These are phyloP conservation scores for Hyaloperonospora brassicae DNA, from an alignment of 352 stramenopile genomes.

Conservation along the genomic window DNA sequence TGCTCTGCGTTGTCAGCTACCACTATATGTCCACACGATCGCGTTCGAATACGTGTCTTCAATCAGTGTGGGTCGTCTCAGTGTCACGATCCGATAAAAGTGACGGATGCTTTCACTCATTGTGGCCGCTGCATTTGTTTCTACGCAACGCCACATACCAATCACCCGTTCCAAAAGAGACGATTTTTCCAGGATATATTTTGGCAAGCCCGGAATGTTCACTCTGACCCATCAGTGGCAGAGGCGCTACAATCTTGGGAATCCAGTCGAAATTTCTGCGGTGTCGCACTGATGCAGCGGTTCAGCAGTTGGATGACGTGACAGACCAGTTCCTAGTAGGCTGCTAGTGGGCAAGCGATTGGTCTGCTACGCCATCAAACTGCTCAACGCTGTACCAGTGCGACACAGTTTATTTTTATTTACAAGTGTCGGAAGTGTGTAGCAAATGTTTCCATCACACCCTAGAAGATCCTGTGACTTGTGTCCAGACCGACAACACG, in stretches of 20 bases:
- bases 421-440: not conserved
- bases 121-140: slow-evolving; percentile 42
- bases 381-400: no score
- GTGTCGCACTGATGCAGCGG: slow-evolving; percentile 48
- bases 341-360: no score
- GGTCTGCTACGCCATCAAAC: no score
- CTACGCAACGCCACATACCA: slow-evolving; percentile 29
- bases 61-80: not conserved
- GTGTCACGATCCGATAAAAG: slow-evolving; percentile 2
- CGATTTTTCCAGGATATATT: slow-evolving; percentile 16
- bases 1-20: slow-evolving; percentile 33
- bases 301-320: slow-evolving; percentile 48
- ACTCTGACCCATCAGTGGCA: slow-evolving; percentile 34
- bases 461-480: slow-evolving; percentile 50
- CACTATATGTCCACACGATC: slow-evolving; percentile 38
- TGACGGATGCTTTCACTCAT: not conserved
- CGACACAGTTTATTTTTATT: no score
- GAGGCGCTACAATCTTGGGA: slow-evolving; percentile 49
- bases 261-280: slow-evolving; percentile 59
- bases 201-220: slow-evolving; percentile 23
- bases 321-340: slow-evolving; percentile 42
- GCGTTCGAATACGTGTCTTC: slow-evolving; percentile 45
- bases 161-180: slow-evolving; percentile 12
- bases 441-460: slow-evolving; percentile 42
- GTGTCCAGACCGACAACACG: no score